phyloP scores from a whole-genome alignment of 768 basidiomycete species.

The Suillus placidus region DNA sequence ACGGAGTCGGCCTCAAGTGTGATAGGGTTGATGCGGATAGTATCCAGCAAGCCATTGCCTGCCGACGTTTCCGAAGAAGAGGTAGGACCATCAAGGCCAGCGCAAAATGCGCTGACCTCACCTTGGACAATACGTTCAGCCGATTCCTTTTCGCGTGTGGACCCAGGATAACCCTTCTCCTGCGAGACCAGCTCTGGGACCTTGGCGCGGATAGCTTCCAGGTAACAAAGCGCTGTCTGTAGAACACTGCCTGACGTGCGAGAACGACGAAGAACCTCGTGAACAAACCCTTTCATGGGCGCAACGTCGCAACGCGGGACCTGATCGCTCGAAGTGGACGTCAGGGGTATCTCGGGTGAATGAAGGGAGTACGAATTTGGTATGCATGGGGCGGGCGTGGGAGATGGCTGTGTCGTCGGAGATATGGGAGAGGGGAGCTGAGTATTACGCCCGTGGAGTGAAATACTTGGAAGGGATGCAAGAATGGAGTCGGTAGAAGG shows the following conservation, averaged over 20 bases:
- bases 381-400: slow-evolving; percentile 32
- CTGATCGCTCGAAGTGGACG: slow-evolving; percentile 19
- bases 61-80: slow-evolving; percentile 13
- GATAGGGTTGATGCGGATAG: slow-evolving; percentile 44
- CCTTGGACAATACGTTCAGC: slow-evolving; percentile 46
- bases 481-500: slow-evolving; percentile 8
- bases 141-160: slow-evolving; percentile 43
- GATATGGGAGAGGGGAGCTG: slow-evolving; percentile 60
- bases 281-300: slow-evolving; percentile 78
- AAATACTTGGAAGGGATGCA: slow-evolving; percentile 4
- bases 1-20: slow-evolving; percentile 18
- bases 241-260: slow-evolving; percentile 82
- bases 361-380: slow-evolving; percentile 28
- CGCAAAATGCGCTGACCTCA: slow-evolving; percentile 44
- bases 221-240: slow-evolving; percentile 85
- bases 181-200: slow-evolving; percentile 62
- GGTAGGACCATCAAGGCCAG: slow-evolving; percentile 30
- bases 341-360: slow-evolving; percentile 18
- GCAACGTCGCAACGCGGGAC: slow-evolving; percentile 40
- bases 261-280: slow-evolving; percentile 86
- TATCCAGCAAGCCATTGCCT: slow-evolving; percentile 41
- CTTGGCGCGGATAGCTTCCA: slow-evolving; percentile 78
- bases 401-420: slow-evolving; percentile 45
- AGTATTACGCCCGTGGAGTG: slow-evolving; percentile 33
- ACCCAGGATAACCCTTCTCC: slow-evolving; percentile 49